Evolutionary conservation across 805 yeast genomes (phyloP), one percentile per base, ranked within the genome.

Genomic region (Sungouiozyma intestinalis): DNA sequence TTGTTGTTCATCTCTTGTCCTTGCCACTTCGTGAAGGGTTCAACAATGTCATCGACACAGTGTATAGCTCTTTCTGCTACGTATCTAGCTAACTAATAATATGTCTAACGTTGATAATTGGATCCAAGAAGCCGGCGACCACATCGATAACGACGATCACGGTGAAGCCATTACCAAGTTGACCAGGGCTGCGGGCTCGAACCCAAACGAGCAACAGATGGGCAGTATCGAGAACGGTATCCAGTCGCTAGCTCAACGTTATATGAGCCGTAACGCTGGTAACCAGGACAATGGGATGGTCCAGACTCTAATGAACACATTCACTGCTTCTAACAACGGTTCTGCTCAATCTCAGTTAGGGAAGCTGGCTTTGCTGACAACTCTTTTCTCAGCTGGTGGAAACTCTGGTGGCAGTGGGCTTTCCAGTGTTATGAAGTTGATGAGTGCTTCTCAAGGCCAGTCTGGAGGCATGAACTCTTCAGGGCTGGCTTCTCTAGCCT

Each of bases 291-390:
- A 49, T 33, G 54, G 54, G 7, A 46, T 52, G 16, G 55, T 57
- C 14, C 49, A 50, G 16, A 40, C 48, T 16, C 42, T 55, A 29
- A 43, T 57, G 47, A 49, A 42, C 36, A 47, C 57, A 2, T 37
- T 57, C 41, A 42, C 45, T 40, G 33, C 52, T 4, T 48, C 37
- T 21, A 49, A 48, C 21, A 51, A 52, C 36, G 59, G 60, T 2
- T 48, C 53, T 18, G 42, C 54, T 4, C 54, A 52, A 33, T 42
- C 59, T 1, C 63, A 58, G 39, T 39, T 58, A 21, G 61, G 63
- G 6, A 58, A 58, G 39, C 40, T 58, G 44, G 61, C 63, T 7
- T 42, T 58, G 29, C 42, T 58, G 14, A 42, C 57, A 13, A 53
- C 55, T 11, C 45, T 55, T n/a, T 38, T 58, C 44, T 42, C 48